These are phyloP conservation scores for Penicillium riverlandense DNA, from an alignment of 495 filamentous ascomycete species.

Conservation along the genomic window DNA sequence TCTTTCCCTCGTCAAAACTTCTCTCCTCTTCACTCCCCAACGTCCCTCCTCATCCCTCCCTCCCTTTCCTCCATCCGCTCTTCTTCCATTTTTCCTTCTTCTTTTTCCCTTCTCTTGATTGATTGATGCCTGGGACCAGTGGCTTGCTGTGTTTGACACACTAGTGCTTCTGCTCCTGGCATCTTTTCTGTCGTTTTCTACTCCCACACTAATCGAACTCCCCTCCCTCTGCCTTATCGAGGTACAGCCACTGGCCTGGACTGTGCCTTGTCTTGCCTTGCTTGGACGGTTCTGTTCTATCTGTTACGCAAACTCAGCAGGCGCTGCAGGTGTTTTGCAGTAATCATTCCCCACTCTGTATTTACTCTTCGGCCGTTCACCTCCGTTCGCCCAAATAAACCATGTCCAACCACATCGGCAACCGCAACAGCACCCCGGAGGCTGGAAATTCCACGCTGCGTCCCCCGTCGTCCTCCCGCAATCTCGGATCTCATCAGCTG, in stretches of 20 bases:
- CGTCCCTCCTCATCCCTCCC: slow-evolving; percentile 7
- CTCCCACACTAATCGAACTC: slow-evolving; percentile 11
- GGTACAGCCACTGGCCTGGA: slow-evolving; percentile 48
- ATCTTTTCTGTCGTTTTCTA: slow-evolving; percentile 31
- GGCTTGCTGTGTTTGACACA: slow-evolving; percentile 47
- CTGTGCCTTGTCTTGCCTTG: slow-evolving; percentile 26
- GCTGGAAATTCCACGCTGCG: slow-evolving; percentile 79
- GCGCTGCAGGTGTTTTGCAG: slow-evolving; percentile 75
- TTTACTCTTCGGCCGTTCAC: slow-evolving; percentile 19
- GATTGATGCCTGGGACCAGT: slow-evolving; percentile 19
- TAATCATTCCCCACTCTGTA: slow-evolving; percentile 37
- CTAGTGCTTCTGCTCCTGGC: slow-evolving; percentile 32
- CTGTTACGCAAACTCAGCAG: slow-evolving; percentile 69
- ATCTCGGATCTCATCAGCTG: slow-evolving; percentile 74
- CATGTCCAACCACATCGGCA: slow-evolving; percentile 61
- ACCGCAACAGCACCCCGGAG: slow-evolving; percentile 97
- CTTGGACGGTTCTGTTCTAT: slow-evolving; percentile 8
- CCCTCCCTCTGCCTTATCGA: slow-evolving; percentile 8
- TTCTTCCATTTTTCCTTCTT: slow-evolving; percentile 6
- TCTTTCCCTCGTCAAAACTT: slow-evolving; percentile 10
- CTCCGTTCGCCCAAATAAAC: slow-evolving; percentile 10
- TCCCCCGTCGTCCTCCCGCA: slow-evolving; percentile 78
- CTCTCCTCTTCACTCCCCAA: slow-evolving; percentile 7
- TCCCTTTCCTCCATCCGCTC: slow-evolving; percentile 4
- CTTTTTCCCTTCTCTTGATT: slow-evolving; percentile 16